Base-by-base conservation (phyloP, 179 eudicot genomes). In the Heliamphora pulchella region DNA sequence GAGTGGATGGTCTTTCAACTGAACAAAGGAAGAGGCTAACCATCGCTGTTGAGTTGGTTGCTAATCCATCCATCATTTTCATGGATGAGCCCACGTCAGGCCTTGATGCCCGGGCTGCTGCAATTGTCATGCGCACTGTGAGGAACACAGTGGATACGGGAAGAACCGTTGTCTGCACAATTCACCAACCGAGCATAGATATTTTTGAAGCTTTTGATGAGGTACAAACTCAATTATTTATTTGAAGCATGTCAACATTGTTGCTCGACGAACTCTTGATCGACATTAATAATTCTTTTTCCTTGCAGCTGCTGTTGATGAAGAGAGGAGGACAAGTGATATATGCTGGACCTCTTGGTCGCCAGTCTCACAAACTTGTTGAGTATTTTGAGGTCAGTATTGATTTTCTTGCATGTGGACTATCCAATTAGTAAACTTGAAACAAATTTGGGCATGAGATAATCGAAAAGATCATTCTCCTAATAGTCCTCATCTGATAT, bases 11-110 rank as follows among this genome's bases (percentile, higher is more conserved):
- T 17, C 89, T 92, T 55, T 91, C 94, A 46, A 91, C 88, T 1
- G 97, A 92, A 53, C 93, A 90, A 74, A 86, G 97, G 72, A 92
- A 92, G 87, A 86, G 97, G 84, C 81, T 92, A 44, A 92, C 97
- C 10, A 87, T 91, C 39, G 97, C 97, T 10, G 94, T 92, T 10
- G 97, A 92, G 81, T 67, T 92, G 22, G 97, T 92, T 80, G 94
- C 97, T 7, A 92, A 92, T 76, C 97, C 97, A 0, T 92, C 96
- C 63, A 90, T 91, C 43, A 89, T 91, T 57, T 91, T 91, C 71
- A 90, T 91, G 96, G 96, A 90, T 80, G 95, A 91, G 74, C 95
- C 95, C 17, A 92, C 96, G 43, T 92, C 96, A n/a, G 94, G 96
- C 13, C 96, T 92, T 75, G 96, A 92, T 80, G 96, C 96, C 2